Conservation (phyloP, 2,329 filamentous ascomycete species). For the Calonectria leucothoes region DNA sequence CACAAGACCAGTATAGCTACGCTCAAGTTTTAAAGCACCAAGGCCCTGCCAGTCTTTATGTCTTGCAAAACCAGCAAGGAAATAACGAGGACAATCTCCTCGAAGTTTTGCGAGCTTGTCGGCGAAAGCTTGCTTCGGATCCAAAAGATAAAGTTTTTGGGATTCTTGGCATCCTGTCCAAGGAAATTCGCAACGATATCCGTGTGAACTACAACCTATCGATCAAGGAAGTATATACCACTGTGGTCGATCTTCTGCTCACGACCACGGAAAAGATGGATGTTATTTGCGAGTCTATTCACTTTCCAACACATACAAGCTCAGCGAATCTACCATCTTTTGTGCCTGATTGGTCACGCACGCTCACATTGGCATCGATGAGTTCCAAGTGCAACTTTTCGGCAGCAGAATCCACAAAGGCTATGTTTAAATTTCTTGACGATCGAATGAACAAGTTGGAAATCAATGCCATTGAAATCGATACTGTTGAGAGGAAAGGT, state of each 20-base stretch:
- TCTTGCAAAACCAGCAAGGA: too few relatives aligned
- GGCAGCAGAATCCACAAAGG: background rate
- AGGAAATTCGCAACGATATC: background rate
- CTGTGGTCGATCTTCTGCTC: background rate
- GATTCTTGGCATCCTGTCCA: background rate
- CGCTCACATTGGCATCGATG: background rate
- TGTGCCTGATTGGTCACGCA: background rate
- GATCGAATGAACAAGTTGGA: background rate
- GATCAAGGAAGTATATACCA: background rate
- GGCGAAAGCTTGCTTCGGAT: background rate
- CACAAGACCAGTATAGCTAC: background rate
- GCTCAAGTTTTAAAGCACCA: background rate
- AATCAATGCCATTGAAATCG: background rate
- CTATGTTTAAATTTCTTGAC: background rate
- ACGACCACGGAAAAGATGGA: background rate
- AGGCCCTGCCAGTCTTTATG: background rate
- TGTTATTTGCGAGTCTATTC: background rate
- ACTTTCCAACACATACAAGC: background rate
- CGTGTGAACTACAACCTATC: background rate
- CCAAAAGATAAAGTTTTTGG: background rate
- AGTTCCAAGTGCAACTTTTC: background rate
- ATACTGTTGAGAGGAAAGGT: background rate
- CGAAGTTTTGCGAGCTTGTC: background rate
- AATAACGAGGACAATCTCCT: background rate
- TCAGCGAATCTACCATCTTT: background rate